phyloP scores from a whole-genome alignment of 768 basidiomycete species.

The Leccinum subtestaceum region DNA sequence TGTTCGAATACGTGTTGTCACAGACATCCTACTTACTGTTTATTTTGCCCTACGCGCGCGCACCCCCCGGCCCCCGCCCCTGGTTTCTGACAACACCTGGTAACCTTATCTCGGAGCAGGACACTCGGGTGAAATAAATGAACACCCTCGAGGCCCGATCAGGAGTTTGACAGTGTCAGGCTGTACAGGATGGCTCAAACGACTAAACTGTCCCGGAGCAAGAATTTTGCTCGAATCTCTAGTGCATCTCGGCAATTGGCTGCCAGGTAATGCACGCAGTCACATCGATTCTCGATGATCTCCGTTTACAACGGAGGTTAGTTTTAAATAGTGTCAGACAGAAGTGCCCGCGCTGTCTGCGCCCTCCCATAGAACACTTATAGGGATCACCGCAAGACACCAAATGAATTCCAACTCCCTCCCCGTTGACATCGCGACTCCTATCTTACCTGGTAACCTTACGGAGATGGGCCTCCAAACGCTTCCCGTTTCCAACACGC shows the following conservation, averaged over 20 bases:
- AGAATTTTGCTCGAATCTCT: not conserved
- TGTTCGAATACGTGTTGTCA: too few species aligned
- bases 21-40: too few species aligned
- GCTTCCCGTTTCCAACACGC: slow-evolving; percentile 19
- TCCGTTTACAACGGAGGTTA: slow-evolving; percentile 3
- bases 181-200: not conserved
- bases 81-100: too few species aligned
- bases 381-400: slow-evolving; percentile 13
- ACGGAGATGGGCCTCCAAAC: slow-evolving; percentile 18
- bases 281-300: not conserved
- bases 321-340: not conserved
- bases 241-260: not conserved
- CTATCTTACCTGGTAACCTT: slow-evolving; percentile 13
- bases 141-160: not conserved
- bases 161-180: not conserved
- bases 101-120: not conserved
- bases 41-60: too few species aligned
- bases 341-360: not conserved
- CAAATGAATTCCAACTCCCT: slow-evolving; percentile 13
- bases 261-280: not conserved
- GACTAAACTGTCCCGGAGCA: not conserved
- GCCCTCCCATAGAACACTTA: too few species aligned
- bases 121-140: not conserved
- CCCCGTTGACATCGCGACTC: slow-evolving; percentile 1
- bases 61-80: too few species aligned